Evolutionary conservation across 208 protist genomes (phyloP), one percentile per base, ranked within the genome.

Genomic region (Acanthamoeba culbertsoni): DNA sequence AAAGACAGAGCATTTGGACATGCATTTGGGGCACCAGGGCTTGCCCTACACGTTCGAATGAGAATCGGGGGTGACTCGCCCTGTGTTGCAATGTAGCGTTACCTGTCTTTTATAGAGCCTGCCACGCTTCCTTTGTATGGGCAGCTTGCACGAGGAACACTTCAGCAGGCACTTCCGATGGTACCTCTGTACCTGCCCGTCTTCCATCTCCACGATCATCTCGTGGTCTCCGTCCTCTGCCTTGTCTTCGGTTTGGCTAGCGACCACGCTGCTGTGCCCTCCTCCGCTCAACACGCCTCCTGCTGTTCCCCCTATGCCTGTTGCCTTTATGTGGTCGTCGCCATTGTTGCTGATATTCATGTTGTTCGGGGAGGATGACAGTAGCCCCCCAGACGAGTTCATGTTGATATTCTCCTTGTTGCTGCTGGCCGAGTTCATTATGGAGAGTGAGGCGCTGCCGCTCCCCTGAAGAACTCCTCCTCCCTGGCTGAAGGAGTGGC

Each of bases 1-100:
- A 18, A 84, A 84, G 28, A 84, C 73, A 5, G 73, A 84, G 73
- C 73, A 84, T 43, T 84, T 84, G 2, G 73, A 57, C 18, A 84
- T 84, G 73, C 73, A 84, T 33, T 37, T 84, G 40, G 73, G 42
- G 43, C 73, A 84, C 73, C 73, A 84, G 16, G 73, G 43, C 42
- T 84, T 84, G 1, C 73, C 73, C 73, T 84, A 20, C 37, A 68
- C 28, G 59, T n/a, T n/a, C n/a, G n/a, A n/a, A n/a, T n/a, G n/a
- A n/a, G n/a, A n/a, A n/a, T n/a, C n/a, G n/a, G n/a, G n/a, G n/a
- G n/a, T n/a, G n/a, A n/a, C n/a, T n/a, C n/a, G n/a, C n/a, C n/a
- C n/a, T n/a, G n/a, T n/a, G n/a, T n/a, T n/a, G 16, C 10, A 3
- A 31, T 55, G 43, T 6, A 20, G 8, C 28, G 23, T 37, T 84